Percentiles rank a stretch among this genome's conserved stretches.
Evolutionary conservation across 371 early-diverging fungal genomes (phyloP).

Genomic region (Nematocida minor): DNA sequence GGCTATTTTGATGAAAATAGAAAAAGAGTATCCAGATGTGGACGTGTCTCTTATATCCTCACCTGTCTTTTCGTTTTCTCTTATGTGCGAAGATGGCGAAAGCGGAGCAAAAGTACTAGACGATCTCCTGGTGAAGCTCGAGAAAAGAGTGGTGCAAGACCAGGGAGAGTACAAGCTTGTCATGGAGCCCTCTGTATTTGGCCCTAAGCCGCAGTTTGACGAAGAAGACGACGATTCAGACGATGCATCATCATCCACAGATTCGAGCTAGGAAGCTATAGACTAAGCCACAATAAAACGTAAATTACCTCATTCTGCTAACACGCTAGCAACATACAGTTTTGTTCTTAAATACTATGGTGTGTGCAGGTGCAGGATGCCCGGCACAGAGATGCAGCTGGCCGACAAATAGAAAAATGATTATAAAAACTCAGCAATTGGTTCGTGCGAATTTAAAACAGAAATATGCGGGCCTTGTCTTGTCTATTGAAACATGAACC

Average conservation of each 20-base stretch:
- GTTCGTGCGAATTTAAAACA: neutral
- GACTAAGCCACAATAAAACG: neutral
- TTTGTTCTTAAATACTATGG: neutral
- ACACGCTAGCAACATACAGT: neutral
- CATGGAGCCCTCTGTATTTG: conserved; percentile 37
- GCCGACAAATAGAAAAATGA: no score
- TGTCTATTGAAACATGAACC: no score
- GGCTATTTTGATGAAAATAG: conserved; percentile 78
- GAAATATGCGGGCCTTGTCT: no score
- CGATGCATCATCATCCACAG: conserved; percentile 11
- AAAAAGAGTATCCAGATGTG: conserved; percentile 69
- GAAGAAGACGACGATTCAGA: conserved; percentile 12
- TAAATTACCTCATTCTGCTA: neutral
- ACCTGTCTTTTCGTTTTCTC: conserved; percentile 61
- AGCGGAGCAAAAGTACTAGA: conserved; percentile 36
- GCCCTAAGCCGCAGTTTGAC: conserved; percentile 47
- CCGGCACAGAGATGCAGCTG: no score
- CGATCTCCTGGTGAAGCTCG: conserved; percentile 35
- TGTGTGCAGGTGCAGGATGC: no score
- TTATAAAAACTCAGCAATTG: no score
- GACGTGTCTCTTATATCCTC: conserved; percentile 55
- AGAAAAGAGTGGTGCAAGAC: conserved; percentile 19
- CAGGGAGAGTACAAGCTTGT: conserved; percentile 29
- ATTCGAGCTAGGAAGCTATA: conserved; percentile 1
- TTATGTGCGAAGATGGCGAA: conserved; percentile 55